Conservation (phyloP, 2,329 filamentous ascomycete species). For the Lecanoromycetidae sp. region DNA sequence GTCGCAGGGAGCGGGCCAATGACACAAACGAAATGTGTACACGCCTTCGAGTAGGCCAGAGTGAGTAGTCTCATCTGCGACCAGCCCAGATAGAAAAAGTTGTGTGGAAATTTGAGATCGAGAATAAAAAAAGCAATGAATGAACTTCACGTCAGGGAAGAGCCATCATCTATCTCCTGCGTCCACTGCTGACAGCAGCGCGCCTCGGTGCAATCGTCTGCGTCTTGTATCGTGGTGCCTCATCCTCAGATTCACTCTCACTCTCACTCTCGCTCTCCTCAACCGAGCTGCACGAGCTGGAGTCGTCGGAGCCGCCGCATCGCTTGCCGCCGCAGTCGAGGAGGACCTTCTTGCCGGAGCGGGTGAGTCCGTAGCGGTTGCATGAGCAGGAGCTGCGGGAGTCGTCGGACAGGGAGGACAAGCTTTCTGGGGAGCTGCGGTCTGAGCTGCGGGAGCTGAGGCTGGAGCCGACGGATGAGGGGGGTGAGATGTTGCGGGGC, state of each 20-base stretch:
- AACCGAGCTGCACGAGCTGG: constrained; percentile 45
- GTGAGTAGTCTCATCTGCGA: constrained; percentile 15
- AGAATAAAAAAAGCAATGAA: constrained; percentile 11
- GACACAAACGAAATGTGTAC: neutral
- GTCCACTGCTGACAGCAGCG: no score
- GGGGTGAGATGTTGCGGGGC: constrained; percentile 62
- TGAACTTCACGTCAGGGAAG: constrained; percentile 4
- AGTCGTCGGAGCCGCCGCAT: constrained; percentile 66
- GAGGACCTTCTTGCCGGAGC: constrained; percentile 84
- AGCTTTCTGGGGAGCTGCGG: constrained; percentile 40
- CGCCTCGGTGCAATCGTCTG: neutral
- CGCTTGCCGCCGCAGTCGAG: constrained; percentile 85
- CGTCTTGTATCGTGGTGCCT: constrained; percentile 7
- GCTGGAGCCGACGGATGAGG: constrained; percentile 52
- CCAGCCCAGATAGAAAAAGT: constrained; percentile 13
- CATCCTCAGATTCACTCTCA: constrained; percentile 10
- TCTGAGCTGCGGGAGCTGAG: constrained; percentile 68
- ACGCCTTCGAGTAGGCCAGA: constrained; percentile 9
- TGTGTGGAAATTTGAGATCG: no score
- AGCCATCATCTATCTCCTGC: neutral
- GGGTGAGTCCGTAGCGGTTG: constrained; percentile 92
- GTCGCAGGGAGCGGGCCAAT: neutral
- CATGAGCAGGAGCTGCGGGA: constrained; percentile 59
- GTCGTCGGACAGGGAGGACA: constrained; percentile 55
- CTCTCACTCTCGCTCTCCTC: constrained; percentile 13